Conservation (phyloP, 352 stramenopile genomes). For the Phytophthora vignae region DNA sequence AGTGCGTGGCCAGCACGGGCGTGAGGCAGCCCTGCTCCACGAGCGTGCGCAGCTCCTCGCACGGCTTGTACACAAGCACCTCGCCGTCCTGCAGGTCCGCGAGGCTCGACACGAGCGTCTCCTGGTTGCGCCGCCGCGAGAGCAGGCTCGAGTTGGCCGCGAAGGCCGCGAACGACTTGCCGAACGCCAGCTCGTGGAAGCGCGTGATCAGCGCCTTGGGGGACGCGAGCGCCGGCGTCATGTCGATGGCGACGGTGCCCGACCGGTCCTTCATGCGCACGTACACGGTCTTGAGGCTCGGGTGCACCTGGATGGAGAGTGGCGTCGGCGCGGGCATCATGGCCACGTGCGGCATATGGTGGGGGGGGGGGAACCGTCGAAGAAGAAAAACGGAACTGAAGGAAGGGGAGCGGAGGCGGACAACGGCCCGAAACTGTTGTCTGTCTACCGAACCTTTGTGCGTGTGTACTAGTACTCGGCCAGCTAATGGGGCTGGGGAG, state of each 20-base stretch:
- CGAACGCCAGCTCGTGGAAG: constrained; percentile 80
- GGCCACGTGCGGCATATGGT: constrained; percentile 51
- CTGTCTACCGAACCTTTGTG: too few relatives aligned
- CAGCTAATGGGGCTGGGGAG: constrained; percentile 10
- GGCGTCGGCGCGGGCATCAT: constrained; percentile 37
- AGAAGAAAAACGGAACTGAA: too few relatives aligned
- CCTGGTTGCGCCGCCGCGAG: constrained; percentile 51
- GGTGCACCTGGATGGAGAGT: constrained; percentile 59
- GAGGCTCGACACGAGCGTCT: constrained; percentile 54
- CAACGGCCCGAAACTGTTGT: too few relatives aligned
- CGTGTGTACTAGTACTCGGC: too few relatives aligned
- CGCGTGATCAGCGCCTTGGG: constrained; percentile 63
- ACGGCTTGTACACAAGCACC: constrained; percentile 77
- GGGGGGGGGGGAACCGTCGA: too few relatives aligned
- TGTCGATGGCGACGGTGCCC: constrained; percentile 64
- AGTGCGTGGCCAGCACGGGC: constrained; percentile 45
- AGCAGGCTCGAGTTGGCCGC: constrained; percentile 54
- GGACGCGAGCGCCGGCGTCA: constrained; percentile 43
- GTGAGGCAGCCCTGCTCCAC: constrained; percentile 81
- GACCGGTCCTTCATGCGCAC: constrained; percentile 79
- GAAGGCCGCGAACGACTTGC: constrained; percentile 75
- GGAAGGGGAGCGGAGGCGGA: too few relatives aligned
- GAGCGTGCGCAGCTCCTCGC: constrained; percentile 73
- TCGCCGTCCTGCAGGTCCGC: constrained; percentile 61
- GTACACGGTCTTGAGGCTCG: constrained; percentile 54